Evolutionary conservation across 2,329 filamentous ascomycete species (phyloP), one percentile per base, ranked within the genome.

Genomic region (Hymenoscyphus salicellus): DNA sequence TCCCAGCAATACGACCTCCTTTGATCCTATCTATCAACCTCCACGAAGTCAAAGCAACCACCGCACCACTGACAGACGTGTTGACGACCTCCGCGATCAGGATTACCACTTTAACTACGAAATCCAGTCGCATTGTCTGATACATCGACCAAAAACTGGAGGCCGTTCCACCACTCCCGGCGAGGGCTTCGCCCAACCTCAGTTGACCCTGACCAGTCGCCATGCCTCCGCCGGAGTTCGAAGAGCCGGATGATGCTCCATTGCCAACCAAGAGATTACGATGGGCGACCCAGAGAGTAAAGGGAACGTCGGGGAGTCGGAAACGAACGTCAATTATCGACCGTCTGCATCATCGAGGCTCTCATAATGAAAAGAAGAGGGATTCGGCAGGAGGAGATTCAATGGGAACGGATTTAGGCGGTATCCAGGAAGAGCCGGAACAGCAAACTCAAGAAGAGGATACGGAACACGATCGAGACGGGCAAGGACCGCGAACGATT

Each of bases 271-370:
- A 94, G 76, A 85, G 93, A 75, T 88, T 95, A 77, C 85, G 95
- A 87, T 98, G 95, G 95, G 94, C 95, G 20, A 98, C 95, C n/a
- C 91, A 93, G 74, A 91, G 92, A 76, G 86, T 91, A 77, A 88
- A 88, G 16, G 87, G 91, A 72, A 85, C 88, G 75, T 91, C 88
- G 75, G 92, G 90, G 69, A 82, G 84, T 71, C 84, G 86, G 76
- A 98, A 97, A 83, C 88, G 95, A 68, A 81, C 89, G 64, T 95
- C 91, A 56, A 88, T 98, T 68, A 86, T 95, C 73, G 88, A 90
- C 73, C 89, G 93, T 71, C 82, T 88, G 74, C 86, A 91, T 75
- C 88, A 85, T 63, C 65, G 68, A 83, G 72, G 80, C 81, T 67
- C 79, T 79, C 63, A 85, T 84, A 65, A 83, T 71, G 90, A 95